phyloP scores from a whole-genome alignment of 1,284 basidiomycete genomes.

The Porodaedalea pini region DNA sequence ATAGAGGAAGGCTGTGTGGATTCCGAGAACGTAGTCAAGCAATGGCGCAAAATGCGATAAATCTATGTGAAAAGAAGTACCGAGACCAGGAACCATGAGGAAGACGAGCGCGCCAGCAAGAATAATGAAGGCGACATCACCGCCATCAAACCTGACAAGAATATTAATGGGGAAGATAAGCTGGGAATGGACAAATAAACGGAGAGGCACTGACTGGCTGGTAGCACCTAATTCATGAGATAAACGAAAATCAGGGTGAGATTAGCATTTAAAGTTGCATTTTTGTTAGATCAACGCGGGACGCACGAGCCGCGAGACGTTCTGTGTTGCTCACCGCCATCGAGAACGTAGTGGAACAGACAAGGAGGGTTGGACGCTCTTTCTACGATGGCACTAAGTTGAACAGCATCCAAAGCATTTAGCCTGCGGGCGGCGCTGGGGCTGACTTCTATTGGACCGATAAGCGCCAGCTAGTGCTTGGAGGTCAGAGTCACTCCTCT shows the following conservation, averaged over 20 bases:
- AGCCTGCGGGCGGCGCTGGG: neutral
- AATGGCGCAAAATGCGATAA: neutral
- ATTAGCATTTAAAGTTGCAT: neutral
- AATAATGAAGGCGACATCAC: constrained; percentile 76
- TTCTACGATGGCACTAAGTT: neutral
- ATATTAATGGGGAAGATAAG: neutral
- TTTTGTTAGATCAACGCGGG: neutral
- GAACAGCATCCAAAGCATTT: neutral
- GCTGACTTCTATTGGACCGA: constrained; percentile 2
- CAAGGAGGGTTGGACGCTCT: neutral
- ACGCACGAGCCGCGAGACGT: constrained; percentile 5
- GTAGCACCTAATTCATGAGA: constrained; percentile 9
- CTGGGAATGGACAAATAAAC: constrained; percentile 27
- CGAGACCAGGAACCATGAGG: constrained; percentile 77
- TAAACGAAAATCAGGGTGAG: neutral
- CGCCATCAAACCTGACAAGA: constrained; percentile 49
- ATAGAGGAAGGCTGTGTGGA: constrained; percentile 70
- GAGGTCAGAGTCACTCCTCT: neutral
- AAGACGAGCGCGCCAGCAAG: constrained; percentile 77
- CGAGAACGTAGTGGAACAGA: neutral
- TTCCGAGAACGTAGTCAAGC: neutral
- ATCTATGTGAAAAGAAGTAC: constrained; percentile 32
- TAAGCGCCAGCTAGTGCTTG: neutral
- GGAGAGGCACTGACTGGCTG: constrained; percentile 20
- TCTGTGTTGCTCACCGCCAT: neutral